Evolutionary conservation across 1,284 basidiomycete species (phyloP).

Genomic region (Austroboletus olivaceoglutinosus): DNA sequence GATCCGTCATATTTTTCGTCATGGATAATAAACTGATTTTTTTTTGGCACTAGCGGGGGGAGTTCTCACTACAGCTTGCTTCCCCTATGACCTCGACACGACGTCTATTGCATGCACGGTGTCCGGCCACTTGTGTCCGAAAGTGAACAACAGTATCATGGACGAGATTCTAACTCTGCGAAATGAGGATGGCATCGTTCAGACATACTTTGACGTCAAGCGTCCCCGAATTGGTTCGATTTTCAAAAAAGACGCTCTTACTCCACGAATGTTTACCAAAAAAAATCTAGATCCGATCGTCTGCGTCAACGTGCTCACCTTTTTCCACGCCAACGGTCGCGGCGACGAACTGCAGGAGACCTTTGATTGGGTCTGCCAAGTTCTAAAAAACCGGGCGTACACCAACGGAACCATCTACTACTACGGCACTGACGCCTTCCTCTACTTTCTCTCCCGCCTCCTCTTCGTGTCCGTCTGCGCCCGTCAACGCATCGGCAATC

Average conservation of each 20-base stretch:
- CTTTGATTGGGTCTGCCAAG: constrained; percentile 21
- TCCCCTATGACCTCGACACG: constrained; percentile 20
- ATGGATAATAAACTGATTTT: too few species aligned
- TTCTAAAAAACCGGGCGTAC: constrained; percentile 24
- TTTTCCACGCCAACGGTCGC: constrained; percentile 24
- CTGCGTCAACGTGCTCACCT: constrained; percentile 20
- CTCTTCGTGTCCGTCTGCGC: constrained; percentile 20
- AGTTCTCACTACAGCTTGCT: constrained; percentile 11
- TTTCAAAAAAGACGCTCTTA: too few species aligned
- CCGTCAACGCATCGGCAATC: constrained; percentile 11
- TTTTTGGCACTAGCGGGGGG: constrained; percentile 3
- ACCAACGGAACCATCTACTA: constrained; percentile 23
- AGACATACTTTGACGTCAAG: constrained; percentile 18
- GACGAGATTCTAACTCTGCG: constrained; percentile 21
- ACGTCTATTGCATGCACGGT: constrained; percentile 23
- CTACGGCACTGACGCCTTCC: constrained; percentile 15
- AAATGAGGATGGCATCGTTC: constrained; percentile 20
- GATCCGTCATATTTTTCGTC: not conserved
- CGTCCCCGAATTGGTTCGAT: constrained; percentile 21
- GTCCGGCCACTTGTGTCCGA: constrained; percentile 11
- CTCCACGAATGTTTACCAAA: too few species aligned
- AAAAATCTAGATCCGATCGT: constrained; percentile 16
- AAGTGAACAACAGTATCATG: constrained; percentile 25
- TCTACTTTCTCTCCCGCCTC: constrained; percentile 23
- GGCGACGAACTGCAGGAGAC: constrained; percentile 18